Base-by-base conservation (phyloP, 495 filamentous ascomycete species). In the Viridothelium virens region DNA sequence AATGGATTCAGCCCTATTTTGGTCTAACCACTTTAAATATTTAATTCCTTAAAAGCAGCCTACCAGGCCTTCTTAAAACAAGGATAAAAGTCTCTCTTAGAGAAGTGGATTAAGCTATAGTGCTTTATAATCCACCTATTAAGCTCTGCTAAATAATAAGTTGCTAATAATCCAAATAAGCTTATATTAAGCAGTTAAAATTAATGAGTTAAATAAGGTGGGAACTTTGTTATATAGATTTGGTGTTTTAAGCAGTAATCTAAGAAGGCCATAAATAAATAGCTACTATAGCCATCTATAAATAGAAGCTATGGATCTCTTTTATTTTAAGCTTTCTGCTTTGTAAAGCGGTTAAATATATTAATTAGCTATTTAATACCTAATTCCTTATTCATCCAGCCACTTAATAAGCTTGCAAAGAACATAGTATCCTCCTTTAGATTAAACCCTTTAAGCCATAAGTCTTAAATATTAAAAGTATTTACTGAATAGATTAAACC, bases 161-260 rank as follows among this genome's bases (percentile, higher is more conserved):
- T 31, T 2, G 14, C 11, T 9, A 63, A 38, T 18, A 11, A 38
- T n/a, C 34, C 38, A 5, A 63, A 63, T 37, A 63, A 18, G 1
- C 34, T 38, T 10, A 63, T 38, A 38, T 63, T 34, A 0, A 63
- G 34, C 11, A 34, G 34, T 38, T 63, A 34, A 37, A 63, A 38
- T 39, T 36, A 34, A 38, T 59, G 53, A 59, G n/a, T 59, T 59
- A n/a, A 59, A 59, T 59, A n/a, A 59, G 53, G n/a, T 36, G 34
- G 61, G 12, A 63, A 39, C 12, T n/a, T 11, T 34, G 38, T 38
- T n/a, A 63, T 34, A 2, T 2, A 1, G 9, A 63, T 39, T 38
- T 18, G 25, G 18, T 63, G 34, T 36, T 63, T 38, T 2, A 37
- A 1, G 1, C 12, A 34, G 34, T 63, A 38, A 36, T 63, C 38